phyloP scores from a whole-genome alignment of 1,284 basidiomycete genomes.

The Pulveroboletus sp. region DNA sequence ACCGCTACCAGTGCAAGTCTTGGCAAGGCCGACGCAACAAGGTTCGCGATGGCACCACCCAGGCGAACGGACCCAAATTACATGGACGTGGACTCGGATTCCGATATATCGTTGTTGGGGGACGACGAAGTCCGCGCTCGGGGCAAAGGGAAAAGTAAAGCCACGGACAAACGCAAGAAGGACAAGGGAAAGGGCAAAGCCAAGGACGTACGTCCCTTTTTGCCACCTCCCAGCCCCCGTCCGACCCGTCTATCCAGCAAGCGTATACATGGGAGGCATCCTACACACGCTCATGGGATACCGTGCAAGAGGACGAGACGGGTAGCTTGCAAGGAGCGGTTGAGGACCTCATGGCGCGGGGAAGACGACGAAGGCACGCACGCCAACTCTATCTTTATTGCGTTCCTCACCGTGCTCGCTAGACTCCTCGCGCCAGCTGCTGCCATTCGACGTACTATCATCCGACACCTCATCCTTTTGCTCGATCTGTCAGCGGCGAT shows the following conservation, averaged over 20 bases:
- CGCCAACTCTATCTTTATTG: not conserved
- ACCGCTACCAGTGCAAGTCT: too few relatives aligned
- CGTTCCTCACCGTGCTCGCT: slow-evolving; percentile 9
- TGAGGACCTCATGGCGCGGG: slow-evolving; percentile 83
- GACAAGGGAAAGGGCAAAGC: slow-evolving; percentile 48
- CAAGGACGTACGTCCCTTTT: slow-evolving; percentile 47
- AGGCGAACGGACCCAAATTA: slow-evolving; percentile 32
- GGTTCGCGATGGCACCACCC: slow-evolving; percentile 23
- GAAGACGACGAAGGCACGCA: slow-evolving; percentile 77
- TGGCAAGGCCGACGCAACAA: not conserved
- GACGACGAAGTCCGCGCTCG: slow-evolving; percentile 39
- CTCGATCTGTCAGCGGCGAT: slow-evolving; percentile 91
- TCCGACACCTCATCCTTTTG: slow-evolving; percentile 90
- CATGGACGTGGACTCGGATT: slow-evolving; percentile 45
- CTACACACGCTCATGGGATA: slow-evolving; percentile 95
- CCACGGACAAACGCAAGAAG: slow-evolving; percentile 42
- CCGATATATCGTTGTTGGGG: slow-evolving; percentile 39
- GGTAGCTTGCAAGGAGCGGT: slow-evolving; percentile 92
- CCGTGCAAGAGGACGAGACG: slow-evolving; percentile 92
- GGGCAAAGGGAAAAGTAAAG: slow-evolving; percentile 48
- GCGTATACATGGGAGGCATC: slow-evolving; percentile 95
- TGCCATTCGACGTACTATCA: slow-evolving; percentile 93
- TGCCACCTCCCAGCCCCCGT: not conserved
- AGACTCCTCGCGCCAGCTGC: slow-evolving; percentile 79
- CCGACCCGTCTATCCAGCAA: slow-evolving; percentile 46